Evolutionary conservation across 306 rosid species (phyloP).

Genomic region (Astragalus glycyphyllos): DNA sequence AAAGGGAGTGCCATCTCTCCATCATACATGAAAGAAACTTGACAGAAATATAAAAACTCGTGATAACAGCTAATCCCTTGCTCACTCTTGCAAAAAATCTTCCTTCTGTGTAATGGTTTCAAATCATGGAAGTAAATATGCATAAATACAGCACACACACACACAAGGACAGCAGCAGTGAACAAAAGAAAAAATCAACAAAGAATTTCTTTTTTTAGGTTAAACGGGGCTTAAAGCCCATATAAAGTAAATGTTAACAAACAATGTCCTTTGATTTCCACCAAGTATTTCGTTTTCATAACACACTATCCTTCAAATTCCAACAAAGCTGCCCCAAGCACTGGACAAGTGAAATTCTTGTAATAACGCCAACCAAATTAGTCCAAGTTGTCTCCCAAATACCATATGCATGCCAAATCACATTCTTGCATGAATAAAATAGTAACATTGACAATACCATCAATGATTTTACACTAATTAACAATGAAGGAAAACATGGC

Average conservation of each 20-base stretch:
- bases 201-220: too few relatives aligned
- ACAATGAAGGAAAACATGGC: background rate
- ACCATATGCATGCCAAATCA: background rate
- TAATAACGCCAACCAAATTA: slow-evolving; percentile 12
- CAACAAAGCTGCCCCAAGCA: slow-evolving; percentile 10
- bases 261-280: background rate
- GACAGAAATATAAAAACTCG: background rate
- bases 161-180: too few relatives aligned
- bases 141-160: too few relatives aligned
- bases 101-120: background rate
- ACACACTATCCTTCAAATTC: slow-evolving; percentile 2
- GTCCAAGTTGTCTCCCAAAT: slow-evolving; percentile 24
- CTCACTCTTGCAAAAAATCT: background rate
- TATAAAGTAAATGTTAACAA: slow-evolving; percentile 6
- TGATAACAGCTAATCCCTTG: slow-evolving; percentile 19
- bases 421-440: background rate
- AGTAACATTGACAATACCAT: background rate
- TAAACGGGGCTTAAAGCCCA: too few relatives aligned
- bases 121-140: slow-evolving; percentile 17
- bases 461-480: background rate
- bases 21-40: slow-evolving; percentile 8
- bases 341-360: slow-evolving; percentile 9
- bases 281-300: background rate
- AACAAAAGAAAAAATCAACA: too few relatives aligned
- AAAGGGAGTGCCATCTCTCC: slow-evolving; percentile 15